Percentiles rank a stretch among this genome's conserved stretches.
Evolutionary conservation across 2,329 filamentous ascomycete species (phyloP).

Genomic region (Fusarium sp.): DNA sequence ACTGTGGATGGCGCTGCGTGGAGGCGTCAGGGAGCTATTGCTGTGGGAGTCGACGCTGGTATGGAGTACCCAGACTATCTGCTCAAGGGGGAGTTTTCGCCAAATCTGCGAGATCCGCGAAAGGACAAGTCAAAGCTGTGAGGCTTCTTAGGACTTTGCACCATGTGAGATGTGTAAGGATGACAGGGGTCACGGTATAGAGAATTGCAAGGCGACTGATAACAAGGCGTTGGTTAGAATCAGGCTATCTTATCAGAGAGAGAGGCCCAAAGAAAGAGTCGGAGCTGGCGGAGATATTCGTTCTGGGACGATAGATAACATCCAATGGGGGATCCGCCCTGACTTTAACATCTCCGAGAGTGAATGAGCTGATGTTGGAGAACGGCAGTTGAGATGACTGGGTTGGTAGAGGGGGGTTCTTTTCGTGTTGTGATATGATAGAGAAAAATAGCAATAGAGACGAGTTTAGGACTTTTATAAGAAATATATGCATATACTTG

Average conservation of each 20-base stretch:
- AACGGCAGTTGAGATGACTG: background rate
- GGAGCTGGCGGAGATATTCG: slow-evolving; percentile 35
- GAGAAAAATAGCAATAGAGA: background rate
- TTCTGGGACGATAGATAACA: slow-evolving; percentile 25
- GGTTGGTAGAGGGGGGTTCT: background rate
- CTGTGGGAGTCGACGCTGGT: slow-evolving; percentile 59
- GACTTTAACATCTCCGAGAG: slow-evolving; percentile 26
- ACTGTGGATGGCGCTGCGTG: slow-evolving; percentile 76
- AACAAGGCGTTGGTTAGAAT: background rate
- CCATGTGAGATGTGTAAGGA: background rate
- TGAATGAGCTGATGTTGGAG: slow-evolving; percentile 17
- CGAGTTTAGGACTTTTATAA: background rate
- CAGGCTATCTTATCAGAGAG: slow-evolving; percentile 16
- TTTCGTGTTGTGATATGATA: too few species aligned
- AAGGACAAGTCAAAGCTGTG: slow-evolving; percentile 57
- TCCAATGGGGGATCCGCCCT: slow-evolving; percentile 12
- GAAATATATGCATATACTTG: too few species aligned
- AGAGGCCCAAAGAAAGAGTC: background rate
- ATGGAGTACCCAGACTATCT: slow-evolving; percentile 66
- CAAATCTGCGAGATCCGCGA: slow-evolving; percentile 49
- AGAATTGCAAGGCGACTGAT: background rate
- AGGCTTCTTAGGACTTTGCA: background rate
- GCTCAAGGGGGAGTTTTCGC: slow-evolving; percentile 50
- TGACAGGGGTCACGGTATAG: background rate
- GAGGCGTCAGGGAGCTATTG: slow-evolving; percentile 61